Conservation (phyloP, 2,329 filamentous ascomycete species). For the Talaromyces albobiverticillius region DNA sequence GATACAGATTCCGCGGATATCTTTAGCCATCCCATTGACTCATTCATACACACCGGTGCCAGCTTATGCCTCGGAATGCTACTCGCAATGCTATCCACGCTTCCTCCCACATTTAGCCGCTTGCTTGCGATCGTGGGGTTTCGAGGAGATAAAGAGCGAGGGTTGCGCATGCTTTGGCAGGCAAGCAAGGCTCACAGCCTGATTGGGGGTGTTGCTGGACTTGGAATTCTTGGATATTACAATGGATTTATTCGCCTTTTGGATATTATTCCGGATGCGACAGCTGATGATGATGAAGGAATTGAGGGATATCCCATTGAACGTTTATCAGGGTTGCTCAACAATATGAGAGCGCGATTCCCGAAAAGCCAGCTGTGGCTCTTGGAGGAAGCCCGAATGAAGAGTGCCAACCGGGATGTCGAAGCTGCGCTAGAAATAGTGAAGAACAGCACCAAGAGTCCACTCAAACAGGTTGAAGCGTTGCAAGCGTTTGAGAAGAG, state of each 20-base stretch:
- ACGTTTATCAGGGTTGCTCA: constrained; percentile 65
- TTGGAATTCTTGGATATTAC: constrained; percentile 81
- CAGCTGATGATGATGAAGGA: constrained; percentile 48
- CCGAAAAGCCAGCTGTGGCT: constrained; percentile 82
- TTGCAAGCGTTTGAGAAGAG: constrained; percentile 82
- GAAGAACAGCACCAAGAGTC: constrained; percentile 57
- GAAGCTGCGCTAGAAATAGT: constrained; percentile 66
- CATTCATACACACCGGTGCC: constrained; percentile 84
- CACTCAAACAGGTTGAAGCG: constrained; percentile 84
- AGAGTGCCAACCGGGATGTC: constrained; percentile 65
- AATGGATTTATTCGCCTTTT: constrained; percentile 82
- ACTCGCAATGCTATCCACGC: constrained; percentile 82
- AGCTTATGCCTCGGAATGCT: constrained; percentile 89
- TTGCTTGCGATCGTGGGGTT: constrained; percentile 88
- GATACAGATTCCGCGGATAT: constrained; percentile 58
- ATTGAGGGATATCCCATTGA: constrained; percentile 69
- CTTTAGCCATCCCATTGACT: constrained; percentile 73
- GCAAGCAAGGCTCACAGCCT: constrained; percentile 82
- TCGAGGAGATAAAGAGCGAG: constrained; percentile 78
- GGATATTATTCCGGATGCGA: constrained; percentile 70
- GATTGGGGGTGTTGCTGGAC: constrained; percentile 84
- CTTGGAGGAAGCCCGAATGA: constrained; percentile 79
- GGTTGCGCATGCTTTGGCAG: constrained; percentile 84
- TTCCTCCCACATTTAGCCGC: constrained; percentile 85
- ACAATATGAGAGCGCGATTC: constrained; percentile 72